These are phyloP conservation scores for Atalantia buxifolia DNA, from an alignment of 345 rosid species.

Conservation along the genomic window DNA sequence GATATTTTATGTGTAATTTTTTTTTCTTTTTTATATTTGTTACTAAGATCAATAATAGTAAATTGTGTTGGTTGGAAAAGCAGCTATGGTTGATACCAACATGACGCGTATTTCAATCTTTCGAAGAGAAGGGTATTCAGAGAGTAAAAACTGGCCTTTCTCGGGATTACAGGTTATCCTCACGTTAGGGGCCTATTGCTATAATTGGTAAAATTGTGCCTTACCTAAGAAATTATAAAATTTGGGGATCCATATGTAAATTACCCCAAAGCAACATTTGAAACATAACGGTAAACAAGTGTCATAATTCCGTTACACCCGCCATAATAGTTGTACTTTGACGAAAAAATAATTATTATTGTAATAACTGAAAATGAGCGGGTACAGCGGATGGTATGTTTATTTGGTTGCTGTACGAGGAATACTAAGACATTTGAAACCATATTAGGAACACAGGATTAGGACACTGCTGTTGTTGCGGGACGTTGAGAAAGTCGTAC, in stretches of 20 bases:
- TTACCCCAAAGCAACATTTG: background rate
- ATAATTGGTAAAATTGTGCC: background rate
- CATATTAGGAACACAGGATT: background rate
- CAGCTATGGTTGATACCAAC: background rate
- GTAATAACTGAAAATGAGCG: background rate
- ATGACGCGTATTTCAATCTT: no score
- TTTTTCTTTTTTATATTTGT: background rate
- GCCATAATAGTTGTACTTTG: background rate
- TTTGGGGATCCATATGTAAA: background rate
- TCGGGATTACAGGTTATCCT: background rate
- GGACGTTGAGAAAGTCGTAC: background rate
- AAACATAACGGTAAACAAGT: background rate
- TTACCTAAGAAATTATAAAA: no score
- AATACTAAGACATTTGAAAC: no score
- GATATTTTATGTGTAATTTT: constrained; percentile 52
- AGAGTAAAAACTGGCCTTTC: no score
- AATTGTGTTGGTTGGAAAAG: background rate
- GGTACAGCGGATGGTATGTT: background rate
- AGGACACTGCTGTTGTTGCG: background rate
- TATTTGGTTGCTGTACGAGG: background rate
- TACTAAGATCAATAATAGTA: background rate
- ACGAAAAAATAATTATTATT: no score
- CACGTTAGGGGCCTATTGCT: background rate
- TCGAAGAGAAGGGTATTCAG: no score
- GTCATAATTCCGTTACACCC: background rate